A percentile compares a stretch with the other conserved stretches of the same genome.
phyloP scores from a whole-genome alignment of 108 stramenopile species.

The Cyclotella choctawhatcheeana region DNA sequence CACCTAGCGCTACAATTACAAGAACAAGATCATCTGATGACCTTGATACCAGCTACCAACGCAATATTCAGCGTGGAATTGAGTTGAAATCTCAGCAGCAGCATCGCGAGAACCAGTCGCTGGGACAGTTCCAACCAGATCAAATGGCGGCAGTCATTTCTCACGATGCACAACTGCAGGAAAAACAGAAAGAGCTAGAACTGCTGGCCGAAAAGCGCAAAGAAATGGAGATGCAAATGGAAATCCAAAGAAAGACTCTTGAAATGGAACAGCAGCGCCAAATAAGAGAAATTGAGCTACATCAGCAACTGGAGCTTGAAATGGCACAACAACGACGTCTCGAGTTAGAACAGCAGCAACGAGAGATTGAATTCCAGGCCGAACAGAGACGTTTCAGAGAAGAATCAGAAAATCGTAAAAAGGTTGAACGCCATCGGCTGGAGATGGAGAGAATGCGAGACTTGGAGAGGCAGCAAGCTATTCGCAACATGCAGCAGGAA shows the following conservation, averaged over 20 bases:
- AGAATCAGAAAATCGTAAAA: slow-evolving; percentile 25
- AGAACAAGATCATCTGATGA: neutral
- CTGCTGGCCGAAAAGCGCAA: neutral
- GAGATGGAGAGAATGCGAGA: slow-evolving; percentile 30
- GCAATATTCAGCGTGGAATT: neutral
- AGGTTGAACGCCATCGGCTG: slow-evolving; percentile 28
- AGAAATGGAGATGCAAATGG: slow-evolving; percentile 22
- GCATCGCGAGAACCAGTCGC: neutral
- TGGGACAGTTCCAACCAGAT: too few species aligned
- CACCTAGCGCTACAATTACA: neutral
- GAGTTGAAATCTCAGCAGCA: slow-evolving; percentile 5
- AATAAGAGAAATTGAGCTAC: slow-evolving; percentile 15
- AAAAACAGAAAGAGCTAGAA: slow-evolving; percentile 12
- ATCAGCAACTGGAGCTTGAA: slow-evolving; percentile 40
- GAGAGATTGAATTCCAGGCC: slow-evolving; percentile 44
- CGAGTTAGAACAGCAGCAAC: slow-evolving; percentile 36
- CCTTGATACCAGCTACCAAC: neutral
- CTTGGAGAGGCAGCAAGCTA: slow-evolving; percentile 22
- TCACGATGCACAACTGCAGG: neutral
- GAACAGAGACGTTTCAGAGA: slow-evolving; percentile 14
- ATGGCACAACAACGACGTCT: slow-evolving; percentile 33
- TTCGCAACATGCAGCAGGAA: slow-evolving; percentile 24
- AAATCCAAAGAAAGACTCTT: slow-evolving; percentile 2
- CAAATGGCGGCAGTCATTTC: too few species aligned
- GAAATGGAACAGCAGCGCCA: slow-evolving; percentile 19